phyloP scores from a whole-genome alignment of 305 asterid species.

The Fraxinus albicans region DNA sequence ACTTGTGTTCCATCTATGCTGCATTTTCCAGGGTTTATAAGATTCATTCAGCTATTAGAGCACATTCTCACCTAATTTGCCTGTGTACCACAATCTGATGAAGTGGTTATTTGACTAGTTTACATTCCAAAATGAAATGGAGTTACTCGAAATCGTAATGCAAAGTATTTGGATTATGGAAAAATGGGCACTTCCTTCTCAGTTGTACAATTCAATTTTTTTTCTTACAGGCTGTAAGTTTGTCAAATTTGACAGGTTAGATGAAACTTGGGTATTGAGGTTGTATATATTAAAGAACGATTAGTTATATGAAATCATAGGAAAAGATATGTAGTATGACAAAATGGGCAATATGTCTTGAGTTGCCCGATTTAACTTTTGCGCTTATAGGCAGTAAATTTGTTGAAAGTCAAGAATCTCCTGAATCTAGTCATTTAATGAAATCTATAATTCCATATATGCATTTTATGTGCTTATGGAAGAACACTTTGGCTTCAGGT shows the following conservation, averaged over 20 bases:
- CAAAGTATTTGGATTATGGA: not conserved
- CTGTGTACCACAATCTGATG: not conserved
- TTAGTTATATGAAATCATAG: not conserved
- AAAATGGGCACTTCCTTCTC: not conserved
- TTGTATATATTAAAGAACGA: not conserved
- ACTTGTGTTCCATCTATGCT: not conserved
- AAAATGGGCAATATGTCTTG: not conserved
- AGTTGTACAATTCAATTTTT: not conserved
- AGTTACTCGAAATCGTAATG: not conserved
- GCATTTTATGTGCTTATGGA: constrained; percentile 9
- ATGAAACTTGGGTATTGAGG: not conserved
- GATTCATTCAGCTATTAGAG: not conserved
- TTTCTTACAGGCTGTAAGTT: not conserved
- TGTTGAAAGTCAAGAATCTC: not conserved
- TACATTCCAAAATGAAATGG: not conserved
- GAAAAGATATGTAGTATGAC: not conserved
- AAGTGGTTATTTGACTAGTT: not conserved
- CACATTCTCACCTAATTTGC: not conserved
- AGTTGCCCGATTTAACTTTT: not conserved
- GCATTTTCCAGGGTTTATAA: not conserved
- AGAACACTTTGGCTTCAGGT: constrained; percentile 45
- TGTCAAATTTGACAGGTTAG: not conserved
- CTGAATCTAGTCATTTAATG: not conserved
- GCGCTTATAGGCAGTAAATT: not conserved
- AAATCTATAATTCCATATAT: not conserved